These are phyloP conservation scores for Collybia mongolica DNA, from an alignment of 768 basidiomycete genomes.

Conservation along the genomic window DNA sequence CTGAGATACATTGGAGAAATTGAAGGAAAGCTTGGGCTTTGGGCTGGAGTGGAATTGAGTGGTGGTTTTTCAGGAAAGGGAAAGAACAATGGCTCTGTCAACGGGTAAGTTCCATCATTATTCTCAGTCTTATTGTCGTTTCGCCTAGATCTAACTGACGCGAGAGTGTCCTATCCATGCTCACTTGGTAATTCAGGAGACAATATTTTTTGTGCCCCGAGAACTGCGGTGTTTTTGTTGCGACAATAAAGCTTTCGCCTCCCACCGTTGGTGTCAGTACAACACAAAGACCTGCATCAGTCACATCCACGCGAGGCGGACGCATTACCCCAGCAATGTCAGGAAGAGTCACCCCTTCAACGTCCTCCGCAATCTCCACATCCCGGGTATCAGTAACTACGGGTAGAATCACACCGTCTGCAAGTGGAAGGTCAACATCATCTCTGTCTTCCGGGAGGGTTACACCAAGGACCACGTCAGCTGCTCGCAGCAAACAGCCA, in stretches of 20 bases:
- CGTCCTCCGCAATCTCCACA: slow-evolving; percentile 28
- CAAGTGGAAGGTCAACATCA: slow-evolving; percentile 52
- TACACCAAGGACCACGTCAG: slow-evolving; percentile 37
- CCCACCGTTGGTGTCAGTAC: slow-evolving; percentile 64
- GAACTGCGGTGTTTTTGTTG: slow-evolving; percentile 90
- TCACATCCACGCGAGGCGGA: slow-evolving; percentile 68
- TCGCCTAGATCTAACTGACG: slow-evolving; percentile 1
- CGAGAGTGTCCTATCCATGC: slow-evolving; percentile 2
- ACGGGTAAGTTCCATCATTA: slow-evolving; percentile 57
- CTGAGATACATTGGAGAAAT: slow-evolving; percentile 83
- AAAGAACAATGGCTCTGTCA: slow-evolving; percentile 92
- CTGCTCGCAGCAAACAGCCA: slow-evolving; percentile 27
- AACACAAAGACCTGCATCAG: slow-evolving; percentile 67
- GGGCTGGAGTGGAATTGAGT: slow-evolving; percentile 91
- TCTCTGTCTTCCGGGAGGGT: slow-evolving; percentile 33
- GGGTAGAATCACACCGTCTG: slow-evolving; percentile 39
- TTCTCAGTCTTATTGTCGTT: slow-evolving; percentile 7
- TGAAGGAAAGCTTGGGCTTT: slow-evolving; percentile 84
- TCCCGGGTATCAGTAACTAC: slow-evolving; percentile 29
- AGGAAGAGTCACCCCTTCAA: slow-evolving; percentile 52
- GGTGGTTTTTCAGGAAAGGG: slow-evolving; percentile 88
- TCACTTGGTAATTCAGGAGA: slow-evolving; percentile 42
- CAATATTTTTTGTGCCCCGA: slow-evolving; percentile 86
- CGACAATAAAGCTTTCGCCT: slow-evolving; percentile 74
- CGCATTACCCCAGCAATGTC: slow-evolving; percentile 58